Evolutionary conservation across 768 basidiomycete species (phyloP).

Genomic region (Panaeolus papilionaceus): DNA sequence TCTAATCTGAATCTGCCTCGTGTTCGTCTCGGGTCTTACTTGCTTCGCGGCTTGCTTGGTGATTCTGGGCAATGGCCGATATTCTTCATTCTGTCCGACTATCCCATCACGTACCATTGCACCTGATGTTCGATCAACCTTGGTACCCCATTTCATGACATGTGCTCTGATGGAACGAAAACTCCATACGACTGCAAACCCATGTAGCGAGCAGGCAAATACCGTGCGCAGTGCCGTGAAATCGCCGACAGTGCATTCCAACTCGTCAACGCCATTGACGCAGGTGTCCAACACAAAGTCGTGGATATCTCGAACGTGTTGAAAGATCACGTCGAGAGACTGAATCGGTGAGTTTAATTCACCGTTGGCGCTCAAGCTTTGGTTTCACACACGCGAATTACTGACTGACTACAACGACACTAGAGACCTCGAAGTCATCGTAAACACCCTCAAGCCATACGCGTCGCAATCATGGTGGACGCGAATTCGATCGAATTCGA

Average conservation of each 20-base stretch:
- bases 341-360: conserved; percentile 20
- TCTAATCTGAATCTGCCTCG: neutral
- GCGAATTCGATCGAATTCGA: neutral
- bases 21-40: neutral
- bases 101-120: neutral
- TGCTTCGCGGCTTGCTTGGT: too few relatives aligned
- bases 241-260: conserved; percentile 31
- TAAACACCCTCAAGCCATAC: neutral
- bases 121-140: neutral
- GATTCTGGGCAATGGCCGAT: too few relatives aligned
- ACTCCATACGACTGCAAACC: neutral
- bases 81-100: too few relatives aligned
- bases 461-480: conserved; percentile 1
- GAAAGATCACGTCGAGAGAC: conserved; percentile 25
- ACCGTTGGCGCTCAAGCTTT: too few relatives aligned
- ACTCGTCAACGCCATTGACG: conserved; percentile 31
- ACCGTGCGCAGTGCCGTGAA: conserved; percentile 25
- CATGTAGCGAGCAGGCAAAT: conserved; percentile 27
- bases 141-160: neutral
- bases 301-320: conserved; percentile 29
- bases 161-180: neutral
- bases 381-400: too few relatives aligned
- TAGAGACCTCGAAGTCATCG: neutral
- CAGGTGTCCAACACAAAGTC: conserved; percentile 31
- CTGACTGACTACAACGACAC: too few relatives aligned